Conservation (phyloP, 495 filamentous ascomycete species). For the Aspergillus egyptiacus region DNA sequence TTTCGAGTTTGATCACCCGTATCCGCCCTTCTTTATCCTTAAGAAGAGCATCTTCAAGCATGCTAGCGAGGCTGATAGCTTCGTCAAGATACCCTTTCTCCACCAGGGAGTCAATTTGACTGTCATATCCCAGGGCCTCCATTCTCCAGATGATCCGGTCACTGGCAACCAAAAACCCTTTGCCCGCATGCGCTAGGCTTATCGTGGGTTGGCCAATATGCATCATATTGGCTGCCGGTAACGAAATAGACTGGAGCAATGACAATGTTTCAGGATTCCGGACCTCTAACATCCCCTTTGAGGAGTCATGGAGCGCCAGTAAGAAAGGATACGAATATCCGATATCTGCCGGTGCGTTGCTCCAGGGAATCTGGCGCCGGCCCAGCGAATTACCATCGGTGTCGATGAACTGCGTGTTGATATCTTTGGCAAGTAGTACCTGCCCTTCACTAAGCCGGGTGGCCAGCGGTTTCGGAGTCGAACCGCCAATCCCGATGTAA, state of each 20-base stretch:
- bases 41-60: constrained; percentile 89
- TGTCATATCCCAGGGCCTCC: constrained; percentile 87
- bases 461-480: constrained; percentile 82
- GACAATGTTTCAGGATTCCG: constrained; percentile 88
- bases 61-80: constrained; percentile 77
- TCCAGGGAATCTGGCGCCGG: constrained; percentile 86
- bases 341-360: constrained; percentile 76
- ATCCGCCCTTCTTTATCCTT: constrained; percentile 74
- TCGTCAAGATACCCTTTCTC: constrained; percentile 76
- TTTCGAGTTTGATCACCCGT: constrained; percentile 79
- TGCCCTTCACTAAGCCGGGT: constrained; percentile 76
- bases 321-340: constrained; percentile 97
- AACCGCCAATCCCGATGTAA: constrained; percentile 89
- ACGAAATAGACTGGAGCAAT: constrained; percentile 73
- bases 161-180: constrained; percentile 85
- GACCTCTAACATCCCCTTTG: constrained; percentile 83
- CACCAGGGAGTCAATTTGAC: constrained; percentile 81
- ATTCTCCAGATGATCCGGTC: constrained; percentile 92
- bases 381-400: constrained; percentile 74
- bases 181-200: constrained; percentile 87
- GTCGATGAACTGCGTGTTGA: constrained; percentile 90
- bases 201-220: constrained; percentile 94
- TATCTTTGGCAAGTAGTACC: constrained; percentile 86
- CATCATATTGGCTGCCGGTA: constrained; percentile 73
- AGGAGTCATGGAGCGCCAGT: constrained; percentile 73